These are phyloP conservation scores for Aurinia saxatilis DNA, from an alignment of 345 rosid genomes.

Conservation along the genomic window DNA sequence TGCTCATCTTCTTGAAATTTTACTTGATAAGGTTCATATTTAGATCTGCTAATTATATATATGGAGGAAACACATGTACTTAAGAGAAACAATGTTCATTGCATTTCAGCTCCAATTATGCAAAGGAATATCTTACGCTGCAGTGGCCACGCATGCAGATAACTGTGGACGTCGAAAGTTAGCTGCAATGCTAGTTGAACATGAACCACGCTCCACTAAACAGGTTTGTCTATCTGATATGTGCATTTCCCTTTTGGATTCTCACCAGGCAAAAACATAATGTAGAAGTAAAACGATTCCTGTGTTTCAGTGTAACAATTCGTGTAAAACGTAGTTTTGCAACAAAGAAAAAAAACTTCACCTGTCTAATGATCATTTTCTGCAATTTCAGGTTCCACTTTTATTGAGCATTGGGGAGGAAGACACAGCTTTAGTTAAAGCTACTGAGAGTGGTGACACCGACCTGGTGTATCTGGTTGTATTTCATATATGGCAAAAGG, in stretches of 20 bases:
- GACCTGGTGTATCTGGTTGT: slow-evolving; percentile 94
- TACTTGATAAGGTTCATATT: slow-evolving; percentile 79
- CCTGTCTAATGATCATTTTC: background rate
- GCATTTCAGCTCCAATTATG: slow-evolving; percentile 75
- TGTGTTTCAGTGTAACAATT: background rate
- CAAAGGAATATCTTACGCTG: slow-evolving; percentile 92
- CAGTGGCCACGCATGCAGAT: slow-evolving; percentile 99
- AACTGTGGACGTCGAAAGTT: slow-evolving; percentile 82
- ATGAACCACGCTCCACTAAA: slow-evolving; percentile 92
- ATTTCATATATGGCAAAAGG: slow-evolving; percentile 98
- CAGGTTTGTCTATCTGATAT: slow-evolving; percentile 42
- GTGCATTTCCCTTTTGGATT: background rate
- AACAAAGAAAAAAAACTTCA: too few relatives aligned
- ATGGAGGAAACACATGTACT: slow-evolving; percentile 1
- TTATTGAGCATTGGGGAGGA: slow-evolving; percentile 92
- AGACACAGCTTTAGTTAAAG: slow-evolving; percentile 84
- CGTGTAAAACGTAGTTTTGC: background rate
- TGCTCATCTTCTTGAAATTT: slow-evolving; percentile 71
- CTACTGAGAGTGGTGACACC: slow-evolving; percentile 94
- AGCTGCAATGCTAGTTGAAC: slow-evolving; percentile 95
- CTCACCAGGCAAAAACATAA: background rate
- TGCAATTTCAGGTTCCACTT: slow-evolving; percentile 69
- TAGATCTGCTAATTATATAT: background rate
- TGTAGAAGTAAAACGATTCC: background rate
- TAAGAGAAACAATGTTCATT: slow-evolving; percentile 9